A percentile compares a stretch with the other conserved stretches of the same genome.
Conservation (phyloP, 1,284 basidiomycete species). For the Heliocybe sulcata region DNA sequence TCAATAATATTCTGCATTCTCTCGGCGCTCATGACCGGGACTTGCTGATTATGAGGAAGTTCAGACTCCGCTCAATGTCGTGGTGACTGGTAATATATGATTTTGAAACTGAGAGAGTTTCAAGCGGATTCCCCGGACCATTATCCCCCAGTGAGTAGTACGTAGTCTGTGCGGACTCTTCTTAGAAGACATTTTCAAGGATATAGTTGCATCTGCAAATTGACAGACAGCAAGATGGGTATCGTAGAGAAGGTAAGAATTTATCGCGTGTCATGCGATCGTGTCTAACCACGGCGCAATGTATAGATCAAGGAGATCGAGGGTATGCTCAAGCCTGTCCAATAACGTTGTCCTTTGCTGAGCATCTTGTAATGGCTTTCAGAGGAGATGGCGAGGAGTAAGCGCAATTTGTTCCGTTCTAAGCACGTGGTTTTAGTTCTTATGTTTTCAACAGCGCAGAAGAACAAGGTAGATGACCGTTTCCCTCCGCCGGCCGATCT, state of each 20-base stretch:
- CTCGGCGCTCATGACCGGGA: no score
- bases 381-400: conserved; percentile 95
- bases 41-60: no score
- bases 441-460: conserved; percentile 57
- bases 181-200: no score
- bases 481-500: neutral
- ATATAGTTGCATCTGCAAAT: neutral
- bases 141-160: no score
- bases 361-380: conserved; percentile 7
- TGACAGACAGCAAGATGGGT: conserved; percentile 53
- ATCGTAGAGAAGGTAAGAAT: conserved; percentile 75
- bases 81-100: no score
- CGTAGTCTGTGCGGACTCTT: no score
- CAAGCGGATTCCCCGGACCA: no score
- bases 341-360: conserved; percentile 3
- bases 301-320: conserved; percentile 87
- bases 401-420: conserved; percentile 26
- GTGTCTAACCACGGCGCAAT: neutral
- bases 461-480: conserved; percentile 63
- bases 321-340: conserved; percentile 36
- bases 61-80: no score
- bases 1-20: no score
- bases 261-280: neutral
- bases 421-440: neutral
- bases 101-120: no score